Conservation (phyloP, 495 filamentous ascomycete genomes). For the Aspergillus egyptiacus region DNA sequence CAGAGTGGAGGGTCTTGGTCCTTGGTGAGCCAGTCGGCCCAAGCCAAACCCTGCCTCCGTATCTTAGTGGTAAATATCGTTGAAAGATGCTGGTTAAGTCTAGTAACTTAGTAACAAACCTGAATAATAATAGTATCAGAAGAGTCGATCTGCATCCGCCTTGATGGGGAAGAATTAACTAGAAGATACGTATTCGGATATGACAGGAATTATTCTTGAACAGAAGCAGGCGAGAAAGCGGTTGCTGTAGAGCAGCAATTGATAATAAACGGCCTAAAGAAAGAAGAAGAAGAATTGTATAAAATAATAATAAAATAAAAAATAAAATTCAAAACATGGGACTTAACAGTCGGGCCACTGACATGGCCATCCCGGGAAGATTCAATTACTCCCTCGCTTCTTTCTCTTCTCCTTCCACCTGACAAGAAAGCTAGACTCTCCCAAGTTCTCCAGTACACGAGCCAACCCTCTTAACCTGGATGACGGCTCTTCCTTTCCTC, state of each 20-base stretch:
- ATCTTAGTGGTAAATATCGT: conserved; percentile 2
- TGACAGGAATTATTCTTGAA: background rate
- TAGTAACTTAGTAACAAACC: background rate
- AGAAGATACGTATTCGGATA: background rate
- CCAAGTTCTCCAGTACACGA: background rate
- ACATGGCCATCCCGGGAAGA: background rate
- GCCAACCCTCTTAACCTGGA: background rate
- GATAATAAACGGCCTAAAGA: no score
- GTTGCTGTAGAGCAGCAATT: no score
- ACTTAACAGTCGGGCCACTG: background rate
- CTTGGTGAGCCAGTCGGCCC: background rate
- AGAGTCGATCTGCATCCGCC: conserved; percentile 1
- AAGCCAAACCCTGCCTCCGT: conserved; percentile 9
- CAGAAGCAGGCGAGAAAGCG: background rate
- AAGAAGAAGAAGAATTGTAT: no score
- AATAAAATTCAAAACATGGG: background rate
- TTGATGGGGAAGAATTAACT: background rate
- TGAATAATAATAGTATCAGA: conserved; percentile 7
- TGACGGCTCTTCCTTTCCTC: conserved; percentile 14
- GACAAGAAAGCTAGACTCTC: background rate
- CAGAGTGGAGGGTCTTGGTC: conserved; percentile 7
- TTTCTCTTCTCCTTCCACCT: background rate
- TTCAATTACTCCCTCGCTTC: background rate
- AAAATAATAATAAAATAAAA: no score
- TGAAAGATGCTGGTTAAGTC: background rate